A percentile compares a stretch with the other conserved stretches of the same genome.
These are phyloP conservation scores for Xylaria arbuscula DNA, from an alignment of 2,329 filamentous ascomycete species.

Conservation along the genomic window DNA sequence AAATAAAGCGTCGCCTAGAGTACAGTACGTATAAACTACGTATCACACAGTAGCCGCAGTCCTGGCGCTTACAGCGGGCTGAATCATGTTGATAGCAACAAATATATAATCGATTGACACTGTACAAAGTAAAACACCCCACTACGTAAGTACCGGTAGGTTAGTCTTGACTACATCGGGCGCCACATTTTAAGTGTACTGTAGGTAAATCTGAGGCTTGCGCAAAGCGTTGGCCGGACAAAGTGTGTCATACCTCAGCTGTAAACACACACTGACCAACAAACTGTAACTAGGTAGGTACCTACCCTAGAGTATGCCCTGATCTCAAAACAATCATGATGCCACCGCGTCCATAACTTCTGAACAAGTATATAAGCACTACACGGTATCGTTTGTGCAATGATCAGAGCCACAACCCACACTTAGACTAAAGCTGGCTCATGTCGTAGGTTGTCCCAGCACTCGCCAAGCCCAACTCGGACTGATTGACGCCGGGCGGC, in stretches of 20 bases:
- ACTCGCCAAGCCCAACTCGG: not conserved
- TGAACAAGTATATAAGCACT: not conserved
- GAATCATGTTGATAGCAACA: no score
- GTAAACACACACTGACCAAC: conserved; percentile 37
- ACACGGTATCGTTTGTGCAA: not conserved
- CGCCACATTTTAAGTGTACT: conserved; percentile 1
- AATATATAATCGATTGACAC: not conserved
- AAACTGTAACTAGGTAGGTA: no score
- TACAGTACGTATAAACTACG: no score
- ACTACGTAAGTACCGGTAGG: not conserved
- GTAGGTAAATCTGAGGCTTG: no score
- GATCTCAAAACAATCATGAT: conserved; percentile 6
- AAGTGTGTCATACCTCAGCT: conserved; percentile 44
- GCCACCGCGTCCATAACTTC: not conserved
- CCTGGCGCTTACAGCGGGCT: not conserved
- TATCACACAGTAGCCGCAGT: not conserved
- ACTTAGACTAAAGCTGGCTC: conserved; percentile 3
- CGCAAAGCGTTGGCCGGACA: conserved; percentile 44
- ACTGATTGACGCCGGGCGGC: conserved; percentile 14
- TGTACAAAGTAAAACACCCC: not conserved
- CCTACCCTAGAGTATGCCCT: not conserved
- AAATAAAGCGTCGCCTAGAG: no score
- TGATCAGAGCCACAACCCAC: not conserved
- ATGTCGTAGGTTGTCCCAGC: conserved; percentile 28
- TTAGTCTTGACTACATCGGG: not conserved